Base-by-base conservation (phyloP, 2,329 filamentous ascomycete species). In the Tolypocladium album region DNA sequence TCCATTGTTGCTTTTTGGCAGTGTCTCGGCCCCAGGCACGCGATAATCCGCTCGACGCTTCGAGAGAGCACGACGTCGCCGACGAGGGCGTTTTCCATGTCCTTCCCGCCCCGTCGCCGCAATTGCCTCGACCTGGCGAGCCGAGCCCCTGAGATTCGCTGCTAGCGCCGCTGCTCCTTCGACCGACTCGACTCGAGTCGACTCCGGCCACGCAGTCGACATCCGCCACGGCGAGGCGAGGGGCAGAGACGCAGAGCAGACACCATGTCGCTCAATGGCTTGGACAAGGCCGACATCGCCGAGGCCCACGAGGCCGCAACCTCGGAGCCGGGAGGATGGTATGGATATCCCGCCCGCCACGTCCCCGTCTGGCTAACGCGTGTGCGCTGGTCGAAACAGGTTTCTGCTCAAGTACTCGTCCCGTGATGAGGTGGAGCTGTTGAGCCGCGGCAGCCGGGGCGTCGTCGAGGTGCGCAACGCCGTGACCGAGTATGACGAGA, bases 281-380 rank as follows among this genome's bases (percentile, higher is more conserved):
- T 97, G 76, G 92, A 97, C 78, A 83, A 86, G 77, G 79, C 83
- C 67, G 83, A 85, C 71, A 83, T 99, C 76, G 84, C 87, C 76
- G 90, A 95, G 77, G 92, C 92, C 69, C 88, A 96, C 76, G 88
- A 92, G 71, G 79, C 84, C 68, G 89, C 90, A 60, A 79, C 87
- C 67, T 83, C 84, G 62, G 94, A 97, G 76, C 85, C 90, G 61
- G 92, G 92, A 78, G 92, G 92, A 88, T 99, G 94, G 94, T 97
- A 83, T 75, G 89, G 6, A 61, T 64, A 5, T 31, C 27, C 27
- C 27, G 34, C 17, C 42, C 31, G 36, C 36, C 13, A 38, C 15
- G 20, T 12, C 22, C 36, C 13, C 38, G 17, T 55, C 38, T 61
- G 58, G 50, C 63, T 63, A 62, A 70, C 59, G 61, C 65, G 42